A percentile compares a stretch with the other conserved stretches of the same genome.
phyloP scores from a whole-genome alignment of 768 basidiomycete genomes.

The Amanita polypyramis region DNA sequence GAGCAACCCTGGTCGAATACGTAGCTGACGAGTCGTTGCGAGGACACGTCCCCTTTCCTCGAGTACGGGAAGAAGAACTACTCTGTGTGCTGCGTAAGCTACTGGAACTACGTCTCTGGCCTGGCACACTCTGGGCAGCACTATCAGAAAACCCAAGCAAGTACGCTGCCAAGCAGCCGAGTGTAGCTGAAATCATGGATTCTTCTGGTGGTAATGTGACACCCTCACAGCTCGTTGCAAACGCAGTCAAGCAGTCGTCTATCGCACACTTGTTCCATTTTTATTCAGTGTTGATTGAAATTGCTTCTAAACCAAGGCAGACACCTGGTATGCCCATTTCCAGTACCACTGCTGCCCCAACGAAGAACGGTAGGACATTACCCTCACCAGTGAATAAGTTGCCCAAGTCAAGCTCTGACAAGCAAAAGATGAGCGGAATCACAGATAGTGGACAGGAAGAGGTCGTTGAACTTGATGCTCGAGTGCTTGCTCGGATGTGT shows the following conservation, averaged over 20 bases:
- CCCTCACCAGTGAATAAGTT: background rate
- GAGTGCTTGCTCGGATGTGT: slow-evolving; percentile 55
- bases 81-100: slow-evolving; percentile 76
- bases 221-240: slow-evolving; percentile 49
- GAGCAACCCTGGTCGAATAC: slow-evolving; percentile 54
- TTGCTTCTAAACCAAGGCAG: slow-evolving; percentile 60
- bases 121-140: slow-evolving; percentile 70
- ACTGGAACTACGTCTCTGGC: slow-evolving; percentile 59
- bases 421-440: slow-evolving; percentile 9
- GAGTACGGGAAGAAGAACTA: slow-evolving; percentile 82
- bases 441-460: slow-evolving; percentile 11
- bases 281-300: slow-evolving; percentile 69
- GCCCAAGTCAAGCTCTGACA: slow-evolving; percentile 8
- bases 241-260: slow-evolving; percentile 64
- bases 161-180: slow-evolving; percentile 43
- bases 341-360: background rate
- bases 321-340: slow-evolving; percentile 44
- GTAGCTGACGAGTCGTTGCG: slow-evolving; percentile 79
- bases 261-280: slow-evolving; percentile 86
- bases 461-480: slow-evolving; percentile 50
- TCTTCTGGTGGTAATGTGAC: slow-evolving; percentile 26
- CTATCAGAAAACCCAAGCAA: slow-evolving; percentile 53
- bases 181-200: slow-evolving; percentile 25
- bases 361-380: slow-evolving; percentile 8
- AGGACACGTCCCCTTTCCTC: slow-evolving; percentile 82